Base-by-base conservation (phyloP, 192 early-diverging fungal genomes). In the Coemansia sp. region DNA sequence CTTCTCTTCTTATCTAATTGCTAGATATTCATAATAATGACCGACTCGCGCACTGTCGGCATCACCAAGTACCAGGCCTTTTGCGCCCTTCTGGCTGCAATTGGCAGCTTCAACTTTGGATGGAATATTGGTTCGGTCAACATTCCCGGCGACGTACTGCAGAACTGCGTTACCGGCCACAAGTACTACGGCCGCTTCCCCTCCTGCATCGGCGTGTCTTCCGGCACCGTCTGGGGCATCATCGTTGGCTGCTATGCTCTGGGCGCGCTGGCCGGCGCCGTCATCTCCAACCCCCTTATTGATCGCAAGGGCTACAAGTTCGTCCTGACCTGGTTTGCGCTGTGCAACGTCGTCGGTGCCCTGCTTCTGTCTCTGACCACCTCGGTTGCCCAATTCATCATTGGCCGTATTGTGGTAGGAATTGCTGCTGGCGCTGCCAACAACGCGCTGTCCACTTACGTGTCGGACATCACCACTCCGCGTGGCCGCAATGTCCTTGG, bases 401-500 rank as follows among this genome's bases (percentile, higher is more conserved):
- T 87, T 61, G 93, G 91, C 6, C 89, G 93, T 53, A 71, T 92
- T 34, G 49, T 90, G 32, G 82, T 84, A 16, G 93, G 93, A 36
- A 69, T 91, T 62, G 87, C 83, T 2, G 86, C 89, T 18, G 93
- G 93, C 24, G 79, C 88, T 5, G 71, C 78, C 39, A 75, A 73
- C 60, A 86, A 84, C 18, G 82, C 75, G 20, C 69, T 85, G 27
- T 83, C 83, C 3, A 87, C 90, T 18, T 93, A 93, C 58, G 84
- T 95, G 20, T 86, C 86, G 16, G 93, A 93, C 68, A 86, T 93
- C 58, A 81, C 89, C 0, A 91, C 93, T 0, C 82, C 88, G 6
- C 78, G 78, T 18, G 75, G 82, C 24, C 83, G 91, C 67, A 91
- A 90, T 25, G 65, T 83, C 1, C 74, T 93, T 69, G 89, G 93